Evolutionary conservation across 2,329 filamentous ascomycete species (phyloP).

Genomic region (Clathrospora elynae): DNA sequence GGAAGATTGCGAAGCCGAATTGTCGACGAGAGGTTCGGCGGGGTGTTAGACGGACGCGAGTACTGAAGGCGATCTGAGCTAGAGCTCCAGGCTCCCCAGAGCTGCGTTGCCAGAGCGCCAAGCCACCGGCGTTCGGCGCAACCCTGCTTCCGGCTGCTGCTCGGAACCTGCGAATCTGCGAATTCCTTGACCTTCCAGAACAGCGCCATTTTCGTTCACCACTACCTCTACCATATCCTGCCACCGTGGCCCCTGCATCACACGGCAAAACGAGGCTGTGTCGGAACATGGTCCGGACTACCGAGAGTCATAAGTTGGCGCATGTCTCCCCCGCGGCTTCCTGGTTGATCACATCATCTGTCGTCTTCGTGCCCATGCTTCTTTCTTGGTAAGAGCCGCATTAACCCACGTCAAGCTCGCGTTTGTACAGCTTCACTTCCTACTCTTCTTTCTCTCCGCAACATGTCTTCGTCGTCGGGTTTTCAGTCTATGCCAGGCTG

Average conservation of each 20-base stretch:
- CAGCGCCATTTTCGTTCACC: constrained; percentile 19
- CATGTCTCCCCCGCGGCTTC: constrained; percentile 27
- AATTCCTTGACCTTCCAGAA: constrained; percentile 26
- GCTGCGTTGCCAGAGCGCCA: constrained; percentile 22
- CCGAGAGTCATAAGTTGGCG: constrained; percentile 26
- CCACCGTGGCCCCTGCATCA: constrained; percentile 39
- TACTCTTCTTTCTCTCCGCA: constrained; percentile 1
- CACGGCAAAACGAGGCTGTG: constrained; percentile 24
- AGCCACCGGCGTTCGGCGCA: constrained; percentile 24
- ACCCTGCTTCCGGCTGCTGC: constrained; percentile 17
- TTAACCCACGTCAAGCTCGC: constrained; percentile 20
- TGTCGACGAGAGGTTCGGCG: constrained; percentile 11
- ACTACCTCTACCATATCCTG: constrained; percentile 20
- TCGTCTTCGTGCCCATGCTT: constrained; percentile 28
- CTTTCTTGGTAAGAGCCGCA: constrained; percentile 29
- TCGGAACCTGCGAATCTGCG: constrained; percentile 8
- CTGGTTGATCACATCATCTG: constrained; percentile 29
- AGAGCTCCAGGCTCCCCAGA: constrained; percentile 44
- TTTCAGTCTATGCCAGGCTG: constrained; percentile 51
- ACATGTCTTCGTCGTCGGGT: constrained; percentile 52
- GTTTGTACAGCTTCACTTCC: constrained; percentile 2
- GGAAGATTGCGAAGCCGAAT: constrained; percentile 4
- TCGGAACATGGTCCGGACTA: constrained; percentile 25
- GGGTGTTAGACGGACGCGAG: constrained; percentile 18
- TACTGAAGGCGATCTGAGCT: constrained; percentile 32